Conservation (phyloP, 176 grass and related monocot genomes). For the Dendrocalamus sinicus region DNA sequence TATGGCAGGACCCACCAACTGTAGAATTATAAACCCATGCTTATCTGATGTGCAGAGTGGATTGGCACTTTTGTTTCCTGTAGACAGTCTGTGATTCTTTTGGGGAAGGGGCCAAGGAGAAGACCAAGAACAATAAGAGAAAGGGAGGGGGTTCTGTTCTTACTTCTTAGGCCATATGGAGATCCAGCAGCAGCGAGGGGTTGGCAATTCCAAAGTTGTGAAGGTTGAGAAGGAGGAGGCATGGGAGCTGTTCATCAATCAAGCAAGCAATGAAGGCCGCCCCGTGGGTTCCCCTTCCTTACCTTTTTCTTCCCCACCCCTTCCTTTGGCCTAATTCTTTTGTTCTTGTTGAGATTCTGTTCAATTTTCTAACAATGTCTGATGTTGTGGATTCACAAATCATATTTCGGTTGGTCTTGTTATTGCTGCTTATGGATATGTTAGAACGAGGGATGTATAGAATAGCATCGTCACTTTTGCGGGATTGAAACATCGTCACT, state of each 20-base stretch:
- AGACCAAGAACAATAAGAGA: constrained; percentile 12
- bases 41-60: constrained; percentile 42
- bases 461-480: not conserved
- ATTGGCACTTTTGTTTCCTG: constrained; percentile 30
- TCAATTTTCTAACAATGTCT: not conserved
- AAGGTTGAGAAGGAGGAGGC: constrained; percentile 77
- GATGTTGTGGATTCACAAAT: not conserved
- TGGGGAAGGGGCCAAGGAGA: not conserved
- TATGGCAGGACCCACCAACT: constrained; percentile 36
- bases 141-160: constrained; percentile 23
- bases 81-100: constrained; percentile 19
- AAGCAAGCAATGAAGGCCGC: constrained; percentile 72
- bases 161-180: constrained; percentile 46
- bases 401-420: not conserved
- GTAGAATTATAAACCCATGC: constrained; percentile 49
- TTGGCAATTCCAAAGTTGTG: constrained; percentile 63
- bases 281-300: constrained; percentile 56
- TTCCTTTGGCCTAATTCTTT: not conserved
- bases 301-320: not conserved
- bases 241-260: constrained; percentile 69
- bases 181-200: constrained; percentile 47
- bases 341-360: not conserved
- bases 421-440: not conserved
- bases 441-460: not conserved
- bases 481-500: too few species aligned